Conservation (phyloP, 768 basidiomycete species). For the Pleurotus ostreatus region DNA sequence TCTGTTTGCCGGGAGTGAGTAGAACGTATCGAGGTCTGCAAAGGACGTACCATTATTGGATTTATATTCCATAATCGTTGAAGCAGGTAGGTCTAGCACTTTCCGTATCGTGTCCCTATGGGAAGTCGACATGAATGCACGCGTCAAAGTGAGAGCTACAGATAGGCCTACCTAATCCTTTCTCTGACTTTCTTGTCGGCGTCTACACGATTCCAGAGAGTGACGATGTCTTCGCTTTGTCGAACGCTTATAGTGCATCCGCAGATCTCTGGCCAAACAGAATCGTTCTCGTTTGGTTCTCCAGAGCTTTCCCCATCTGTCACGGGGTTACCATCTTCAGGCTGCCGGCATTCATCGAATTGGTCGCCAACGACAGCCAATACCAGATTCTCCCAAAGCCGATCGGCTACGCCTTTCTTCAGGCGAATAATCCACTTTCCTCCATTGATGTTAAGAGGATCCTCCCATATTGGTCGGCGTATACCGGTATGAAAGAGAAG, state of each 20-base stretch:
- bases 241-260: constrained; percentile 94
- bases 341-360: constrained; percentile 65
- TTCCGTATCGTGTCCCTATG: constrained; percentile 74
- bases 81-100: constrained; percentile 70
- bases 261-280: constrained; percentile 76
- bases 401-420: constrained; percentile 85
- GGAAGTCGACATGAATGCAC: neutral
- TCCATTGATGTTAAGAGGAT: constrained; percentile 80
- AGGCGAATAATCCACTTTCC: constrained; percentile 96
- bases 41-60: constrained; percentile 72
- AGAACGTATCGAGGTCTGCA: constrained; percentile 7
- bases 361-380: constrained; percentile 87
- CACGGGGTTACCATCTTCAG: constrained; percentile 21
- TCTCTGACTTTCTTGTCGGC: constrained; percentile 72
- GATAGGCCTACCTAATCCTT: constrained; percentile 66
- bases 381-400: constrained; percentile 87
- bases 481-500: constrained; percentile 86
- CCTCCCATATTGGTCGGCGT: constrained; percentile 93
- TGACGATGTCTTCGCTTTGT: constrained; percentile 91
- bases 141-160: neutral
- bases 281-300: constrained; percentile 29
- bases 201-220: constrained; percentile 87
- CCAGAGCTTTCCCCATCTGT: constrained; percentile 28
- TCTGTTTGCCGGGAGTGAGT: constrained; percentile 37
- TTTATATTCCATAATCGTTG: constrained; percentile 92